These are phyloP conservation scores for Ogataea pilisensis DNA, from an alignment of 805 yeast genomes.

Conservation along the genomic window DNA sequence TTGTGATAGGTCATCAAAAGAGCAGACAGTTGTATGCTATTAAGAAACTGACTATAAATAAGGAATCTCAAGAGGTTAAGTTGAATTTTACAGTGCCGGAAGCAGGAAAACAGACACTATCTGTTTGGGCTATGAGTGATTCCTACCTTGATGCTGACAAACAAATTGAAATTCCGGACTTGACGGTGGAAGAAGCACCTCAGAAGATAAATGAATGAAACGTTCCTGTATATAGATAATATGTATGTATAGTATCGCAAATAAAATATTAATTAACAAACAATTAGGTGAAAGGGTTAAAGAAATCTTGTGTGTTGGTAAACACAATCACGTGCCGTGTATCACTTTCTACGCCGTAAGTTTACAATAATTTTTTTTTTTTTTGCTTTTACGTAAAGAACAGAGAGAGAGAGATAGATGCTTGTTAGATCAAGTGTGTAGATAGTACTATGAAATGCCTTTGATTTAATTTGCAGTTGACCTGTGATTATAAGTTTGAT, in stretches of 20 bases:
- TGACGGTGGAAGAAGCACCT: constrained; percentile 25
- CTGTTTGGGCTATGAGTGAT: constrained; percentile 86
- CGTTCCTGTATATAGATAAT: too few relatives aligned
- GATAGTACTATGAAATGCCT: not conserved
- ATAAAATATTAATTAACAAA: too few relatives aligned
- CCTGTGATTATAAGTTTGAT: not conserved
- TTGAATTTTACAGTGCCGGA: constrained; percentile 56
- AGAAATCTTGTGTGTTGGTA: too few relatives aligned
- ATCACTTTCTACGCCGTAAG: too few relatives aligned
- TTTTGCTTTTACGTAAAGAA: too few relatives aligned
- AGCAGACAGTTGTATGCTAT: constrained; percentile 66
- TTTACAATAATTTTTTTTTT: too few relatives aligned
- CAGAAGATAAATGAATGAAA: not conserved
- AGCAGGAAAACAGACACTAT: constrained; percentile 57
- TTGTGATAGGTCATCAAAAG: constrained; percentile 68
- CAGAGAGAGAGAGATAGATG: too few relatives aligned
- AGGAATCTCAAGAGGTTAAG: constrained; percentile 48
- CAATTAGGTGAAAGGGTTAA: too few relatives aligned
- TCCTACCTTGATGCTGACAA: constrained; percentile 91
- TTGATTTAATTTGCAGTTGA: not conserved
- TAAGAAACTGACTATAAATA: constrained; percentile 53
- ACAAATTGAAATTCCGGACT: constrained; percentile 56
- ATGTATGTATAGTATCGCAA: too few relatives aligned
- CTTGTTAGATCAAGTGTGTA: too few relatives aligned
- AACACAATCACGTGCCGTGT: too few relatives aligned